phyloP scores from a whole-genome alignment of 768 basidiomycete genomes.

The Phylloporus arenicola region DNA sequence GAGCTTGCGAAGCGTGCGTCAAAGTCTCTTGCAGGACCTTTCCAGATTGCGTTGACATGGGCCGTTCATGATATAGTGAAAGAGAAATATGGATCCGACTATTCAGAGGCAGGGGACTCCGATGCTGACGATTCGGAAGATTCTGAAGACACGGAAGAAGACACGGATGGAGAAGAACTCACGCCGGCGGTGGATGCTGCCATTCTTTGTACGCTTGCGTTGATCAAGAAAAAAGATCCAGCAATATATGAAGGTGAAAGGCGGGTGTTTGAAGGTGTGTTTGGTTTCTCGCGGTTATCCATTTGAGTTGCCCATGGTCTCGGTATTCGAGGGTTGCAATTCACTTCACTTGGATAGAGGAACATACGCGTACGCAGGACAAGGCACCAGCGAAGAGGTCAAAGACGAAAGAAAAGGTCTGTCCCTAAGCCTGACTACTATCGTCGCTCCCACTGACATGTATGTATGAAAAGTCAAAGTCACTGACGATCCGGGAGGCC shows the following conservation, averaged over 20 bases:
- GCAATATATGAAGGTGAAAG: constrained; percentile 71
- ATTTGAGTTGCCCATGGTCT: not conserved
- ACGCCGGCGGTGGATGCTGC: constrained; percentile 93
- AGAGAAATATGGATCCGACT: constrained; percentile 81
- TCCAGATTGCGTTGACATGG: not conserved
- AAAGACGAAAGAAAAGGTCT: constrained; percentile 50
- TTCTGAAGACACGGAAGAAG: constrained; percentile 80
- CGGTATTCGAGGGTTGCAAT: not conserved
- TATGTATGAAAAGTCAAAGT: constrained; percentile 47
- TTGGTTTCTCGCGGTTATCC: not conserved
- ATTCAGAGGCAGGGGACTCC: constrained; percentile 30
- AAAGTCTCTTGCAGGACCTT: not conserved
- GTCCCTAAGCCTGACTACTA: not conserved
- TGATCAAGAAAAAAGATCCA: constrained; percentile 79
- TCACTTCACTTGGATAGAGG: constrained; percentile 44
- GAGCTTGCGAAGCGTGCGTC: constrained; percentile 71
- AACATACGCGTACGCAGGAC: constrained; percentile 42
- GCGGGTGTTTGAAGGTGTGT: constrained; percentile 74
- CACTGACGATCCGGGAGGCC: constrained; percentile 70
- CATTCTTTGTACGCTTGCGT: constrained; percentile 83
- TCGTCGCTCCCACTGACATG: constrained; percentile 1
- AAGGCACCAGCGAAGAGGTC: constrained; percentile 19
- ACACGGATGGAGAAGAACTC: constrained; percentile 91
- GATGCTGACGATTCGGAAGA: constrained; percentile 39
- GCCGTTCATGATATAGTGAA: constrained; percentile 47